Percentiles rank a stretch among this genome's conserved stretches.
phyloP scores from a whole-genome alignment of 495 filamentous ascomycete genomes.

The Daldinia childiae region DNA sequence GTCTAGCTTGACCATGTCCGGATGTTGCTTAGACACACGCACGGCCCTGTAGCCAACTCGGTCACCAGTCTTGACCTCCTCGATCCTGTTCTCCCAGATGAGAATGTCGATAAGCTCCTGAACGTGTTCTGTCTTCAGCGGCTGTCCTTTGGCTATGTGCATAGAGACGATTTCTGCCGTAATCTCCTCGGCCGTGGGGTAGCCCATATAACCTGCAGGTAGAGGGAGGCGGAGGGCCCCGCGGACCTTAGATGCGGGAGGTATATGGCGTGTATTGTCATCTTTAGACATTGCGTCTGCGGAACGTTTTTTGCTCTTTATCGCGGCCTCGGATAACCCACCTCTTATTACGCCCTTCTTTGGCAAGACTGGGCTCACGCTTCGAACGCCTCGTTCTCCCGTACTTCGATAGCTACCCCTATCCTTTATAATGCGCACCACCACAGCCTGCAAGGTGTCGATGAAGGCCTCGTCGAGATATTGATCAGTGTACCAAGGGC shows the following conservation, averaged over 20 bases:
- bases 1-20: conserved; percentile 46
- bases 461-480: conserved; percentile 90
- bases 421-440: conserved; percentile 75
- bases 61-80: conserved; percentile 59
- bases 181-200: conserved; percentile 79
- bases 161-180: conserved; percentile 72
- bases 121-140: conserved; percentile 74
- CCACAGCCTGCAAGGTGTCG: conserved; percentile 68
- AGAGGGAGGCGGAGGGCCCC: conserved; percentile 67
- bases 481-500: conserved; percentile 90
- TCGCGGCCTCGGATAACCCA: conserved; percentile 42
- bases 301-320: conserved; percentile 54
- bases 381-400: conserved; percentile 35
- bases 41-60: conserved; percentile 60
- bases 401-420: conserved; percentile 70
- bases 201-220: conserved; percentile 73
- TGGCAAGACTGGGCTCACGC: conserved; percentile 46
- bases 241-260: conserved; percentile 50
- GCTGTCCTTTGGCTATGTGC: conserved; percentile 69
- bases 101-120: conserved; percentile 84
- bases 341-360: conserved; percentile 58
- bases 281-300: conserved; percentile 58
- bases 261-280: conserved; percentile 28
- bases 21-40: conserved; percentile 54
- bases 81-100: conserved; percentile 80